Conservation (phyloP, 306 rosid species). For the Fagus sylvatica region DNA sequence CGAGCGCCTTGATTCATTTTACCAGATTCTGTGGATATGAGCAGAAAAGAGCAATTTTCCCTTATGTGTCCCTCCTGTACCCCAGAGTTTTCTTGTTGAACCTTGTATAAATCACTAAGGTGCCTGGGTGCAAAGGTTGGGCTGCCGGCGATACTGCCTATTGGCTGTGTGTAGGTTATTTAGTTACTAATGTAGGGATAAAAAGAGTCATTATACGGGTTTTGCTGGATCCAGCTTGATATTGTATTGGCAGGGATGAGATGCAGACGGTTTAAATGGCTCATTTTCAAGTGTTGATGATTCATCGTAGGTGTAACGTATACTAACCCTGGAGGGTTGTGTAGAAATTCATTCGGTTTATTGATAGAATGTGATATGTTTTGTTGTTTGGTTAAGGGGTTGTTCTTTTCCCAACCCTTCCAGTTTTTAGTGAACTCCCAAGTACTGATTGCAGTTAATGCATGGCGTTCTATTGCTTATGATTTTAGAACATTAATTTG, state of each 20-base stretch:
- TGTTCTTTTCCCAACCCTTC: slow-evolving; percentile 30
- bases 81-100: slow-evolving; percentile 48
- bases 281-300: slow-evolving; percentile 46
- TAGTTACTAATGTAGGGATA: slow-evolving; percentile 70
- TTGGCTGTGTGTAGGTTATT: slow-evolving; percentile 71
- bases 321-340: slow-evolving; percentile 68
- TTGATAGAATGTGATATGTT: slow-evolving; percentile 21
- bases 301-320: slow-evolving; percentile 57
- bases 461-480: slow-evolving; percentile 6
- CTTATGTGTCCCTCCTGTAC: slow-evolving; percentile 42
- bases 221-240: slow-evolving; percentile 44
- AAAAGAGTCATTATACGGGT: slow-evolving; percentile 51
- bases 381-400: slow-evolving; percentile 33
- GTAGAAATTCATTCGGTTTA: slow-evolving; percentile 58
- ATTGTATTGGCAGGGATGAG: slow-evolving; percentile 35
- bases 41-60: slow-evolving; percentile 40
- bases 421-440: slow-evolving; percentile 29
- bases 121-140: slow-evolving; percentile 46
- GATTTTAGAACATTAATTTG: background rate
- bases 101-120: slow-evolving; percentile 42
- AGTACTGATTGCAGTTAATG: slow-evolving; percentile 6
- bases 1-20: slow-evolving; percentile 41
- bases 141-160: slow-evolving; percentile 45
- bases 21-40: slow-evolving; percentile 34
- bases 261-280: slow-evolving; percentile 44